Base-by-base conservation (phyloP, 208 protist genomes). In the Endotrypanum monterogeii region DNA sequence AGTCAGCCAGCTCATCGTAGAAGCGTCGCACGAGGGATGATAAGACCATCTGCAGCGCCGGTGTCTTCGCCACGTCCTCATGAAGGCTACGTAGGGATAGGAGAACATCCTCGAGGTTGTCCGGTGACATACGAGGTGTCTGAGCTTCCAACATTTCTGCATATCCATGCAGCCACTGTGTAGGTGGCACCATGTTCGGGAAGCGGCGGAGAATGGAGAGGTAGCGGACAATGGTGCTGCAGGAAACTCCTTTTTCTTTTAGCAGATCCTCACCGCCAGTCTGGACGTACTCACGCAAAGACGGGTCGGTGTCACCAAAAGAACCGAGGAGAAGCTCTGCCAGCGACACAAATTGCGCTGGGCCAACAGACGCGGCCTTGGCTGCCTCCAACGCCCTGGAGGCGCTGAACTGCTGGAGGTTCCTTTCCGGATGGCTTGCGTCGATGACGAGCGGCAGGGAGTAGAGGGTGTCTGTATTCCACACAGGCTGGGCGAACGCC, bases 271-370 rank as follows among this genome's bases (percentile, higher is more conserved):
- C 44, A 2, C 89, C 88, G 28, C 89, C 92, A 23, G 58, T 80
- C 14, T 62, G 55, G 37, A 91, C 84, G 73, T 92, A 96, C 23
- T 62, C 56, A 11, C 66, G 63, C 41, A 96, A 87, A 12, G 73
- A 76, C 18, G 58, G 81, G 39, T 92, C 86, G 0, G 65, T 65
- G 44, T 83, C 83, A 3, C 84, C 86, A 78, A 93, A 94, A 16
- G 86, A 74, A 51, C 76, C 55, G 28, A 80, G 71, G 20, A 94
- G 83, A 35, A 94, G 81, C 58, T 94, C 86, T 35, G 85, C 82
- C 3, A 96, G 75, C 1, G 80, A 87, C n/a, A 92, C 86, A 69
- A 94, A 96, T 74, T 89, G 88, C 62, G 86, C 84, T 0, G 92
- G 86, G 16, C 83, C 89, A 14, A 94, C 81, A 16, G 89, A 86